Conservation (phyloP, 2,329 filamentous ascomycete genomes). For the Bipolaris zeicola region DNA sequence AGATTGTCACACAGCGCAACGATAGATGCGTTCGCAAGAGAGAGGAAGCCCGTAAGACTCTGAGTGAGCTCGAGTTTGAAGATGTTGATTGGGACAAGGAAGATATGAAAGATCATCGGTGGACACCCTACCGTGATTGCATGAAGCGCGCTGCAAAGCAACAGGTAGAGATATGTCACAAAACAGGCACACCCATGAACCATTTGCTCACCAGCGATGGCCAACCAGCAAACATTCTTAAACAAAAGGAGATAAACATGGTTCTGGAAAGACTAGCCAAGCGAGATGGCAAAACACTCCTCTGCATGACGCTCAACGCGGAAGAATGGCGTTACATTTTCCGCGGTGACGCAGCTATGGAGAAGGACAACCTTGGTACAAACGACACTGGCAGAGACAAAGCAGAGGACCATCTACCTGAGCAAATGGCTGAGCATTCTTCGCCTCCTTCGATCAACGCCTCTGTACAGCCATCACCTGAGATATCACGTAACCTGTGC, state of each 20-base stretch:
- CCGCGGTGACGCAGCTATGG: background rate
- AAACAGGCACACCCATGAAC: background rate
- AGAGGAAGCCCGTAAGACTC: background rate
- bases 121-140: conserved; percentile 9
- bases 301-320: background rate
- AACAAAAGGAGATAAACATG: background rate
- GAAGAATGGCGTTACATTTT: conserved; percentile 8
- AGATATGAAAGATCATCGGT: background rate
- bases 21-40: background rate
- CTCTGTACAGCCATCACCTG: background rate
- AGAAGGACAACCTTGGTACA: background rate
- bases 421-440: conserved; percentile 37
- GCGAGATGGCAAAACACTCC: background rate
- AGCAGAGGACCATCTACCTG: background rate
- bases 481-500: background rate
- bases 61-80: background rate
- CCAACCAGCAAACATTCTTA: background rate
- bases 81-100: background rate
- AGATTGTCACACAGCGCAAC: conserved; percentile 2
- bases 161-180: background rate
- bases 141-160: background rate
- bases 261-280: background rate
- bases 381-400: background rate
- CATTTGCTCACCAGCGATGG: background rate
- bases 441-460: conserved; percentile 18